Conservation (phyloP, 2,329 filamentous ascomycete genomes). For the Hirsutella rhossiliensis region DNA sequence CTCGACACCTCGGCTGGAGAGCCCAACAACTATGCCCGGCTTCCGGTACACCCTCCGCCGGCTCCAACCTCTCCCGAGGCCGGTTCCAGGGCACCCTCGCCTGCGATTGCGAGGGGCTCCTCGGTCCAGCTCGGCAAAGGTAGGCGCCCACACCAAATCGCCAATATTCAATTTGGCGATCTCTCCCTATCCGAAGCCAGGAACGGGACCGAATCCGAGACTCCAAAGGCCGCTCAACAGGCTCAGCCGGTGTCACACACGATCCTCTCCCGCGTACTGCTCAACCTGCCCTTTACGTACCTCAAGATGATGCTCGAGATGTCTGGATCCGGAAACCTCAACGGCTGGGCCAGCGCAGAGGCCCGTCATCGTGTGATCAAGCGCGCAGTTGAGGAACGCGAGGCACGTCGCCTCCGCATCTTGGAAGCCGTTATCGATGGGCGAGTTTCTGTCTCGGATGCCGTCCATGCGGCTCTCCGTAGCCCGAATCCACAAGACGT, state of each 20-base stretch:
- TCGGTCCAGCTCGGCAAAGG: slow-evolving; percentile 21
- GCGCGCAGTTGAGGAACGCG: slow-evolving; percentile 42
- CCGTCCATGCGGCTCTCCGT: slow-evolving; percentile 23
- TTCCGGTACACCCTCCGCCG: slow-evolving; percentile 15
- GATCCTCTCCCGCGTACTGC: slow-evolving; percentile 51
- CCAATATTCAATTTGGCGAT: slow-evolving; percentile 62
- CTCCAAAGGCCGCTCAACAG: slow-evolving; percentile 13
- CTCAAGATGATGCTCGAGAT: slow-evolving; percentile 56
- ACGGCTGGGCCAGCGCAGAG: slow-evolving; percentile 36
- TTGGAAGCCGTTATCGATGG: slow-evolving; percentile 29
- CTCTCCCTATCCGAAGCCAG: slow-evolving; percentile 27
- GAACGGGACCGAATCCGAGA: slow-evolving; percentile 16
- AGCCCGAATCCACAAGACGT: slow-evolving; percentile 25
- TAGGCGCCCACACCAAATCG: slow-evolving; percentile 39
- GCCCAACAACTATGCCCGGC: slow-evolving; percentile 25
- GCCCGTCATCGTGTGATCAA: slow-evolving; percentile 35
- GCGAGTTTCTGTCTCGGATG: slow-evolving; percentile 19
- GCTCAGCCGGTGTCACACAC: slow-evolving; percentile 25
- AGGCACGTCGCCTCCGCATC: slow-evolving; percentile 37
- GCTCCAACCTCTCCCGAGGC: slow-evolving; percentile 5
- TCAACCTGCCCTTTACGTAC: slow-evolving; percentile 57
- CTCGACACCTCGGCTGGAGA: slow-evolving; percentile 35
- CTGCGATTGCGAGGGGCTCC: slow-evolving; percentile 23
- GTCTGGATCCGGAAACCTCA: slow-evolving; percentile 33
- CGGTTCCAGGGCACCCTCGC: slow-evolving; percentile 6